phyloP scores from a whole-genome alignment of 2,329 filamentous ascomycete species.

The Onygena corvina region DNA sequence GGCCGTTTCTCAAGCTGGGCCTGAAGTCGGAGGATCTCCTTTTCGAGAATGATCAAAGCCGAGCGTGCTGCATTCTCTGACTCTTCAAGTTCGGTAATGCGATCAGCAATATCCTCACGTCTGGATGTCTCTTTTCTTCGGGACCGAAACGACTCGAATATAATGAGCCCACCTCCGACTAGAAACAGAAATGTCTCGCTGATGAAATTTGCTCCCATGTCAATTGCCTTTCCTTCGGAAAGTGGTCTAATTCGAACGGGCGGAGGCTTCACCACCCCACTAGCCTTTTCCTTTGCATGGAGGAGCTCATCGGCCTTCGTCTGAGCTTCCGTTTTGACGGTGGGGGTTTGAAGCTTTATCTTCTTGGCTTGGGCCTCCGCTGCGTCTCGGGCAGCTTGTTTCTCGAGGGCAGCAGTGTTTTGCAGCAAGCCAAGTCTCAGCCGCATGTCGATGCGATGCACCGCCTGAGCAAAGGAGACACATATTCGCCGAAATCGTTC shows the following conservation, averaged over 20 bases:
- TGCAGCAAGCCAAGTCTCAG: conserved; percentile 54
- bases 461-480: conserved; percentile 49
- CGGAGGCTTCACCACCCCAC: conserved; percentile 38
- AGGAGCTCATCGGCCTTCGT: conserved; percentile 45
- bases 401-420: conserved; percentile 43
- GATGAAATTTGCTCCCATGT: conserved; percentile 57
- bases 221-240: conserved; percentile 55
- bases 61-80: conserved; percentile 32
- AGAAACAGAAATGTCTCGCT: conserved; percentile 55
- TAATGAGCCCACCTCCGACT: conserved; percentile 50
- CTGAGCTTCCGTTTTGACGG: conserved; percentile 51
- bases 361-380: conserved; percentile 45
- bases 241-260: conserved; percentile 48
- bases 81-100: conserved; percentile 47
- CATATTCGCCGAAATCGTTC: conserved; percentile 52
- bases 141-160: conserved; percentile 51
- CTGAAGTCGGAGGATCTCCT: conserved; percentile 34
- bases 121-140: conserved; percentile 49
- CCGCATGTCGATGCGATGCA: conserved; percentile 57
- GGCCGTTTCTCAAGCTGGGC: conserved; percentile 26
- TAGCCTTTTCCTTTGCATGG: conserved; percentile 32
- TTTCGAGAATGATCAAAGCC: conserved; percentile 36
- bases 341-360: conserved; percentile 43
- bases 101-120: conserved; percentile 49
- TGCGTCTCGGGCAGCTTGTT: conserved; percentile 37